Base-by-base conservation (phyloP, 441 rosid species). In the Euphorbia celastroides region DNA sequence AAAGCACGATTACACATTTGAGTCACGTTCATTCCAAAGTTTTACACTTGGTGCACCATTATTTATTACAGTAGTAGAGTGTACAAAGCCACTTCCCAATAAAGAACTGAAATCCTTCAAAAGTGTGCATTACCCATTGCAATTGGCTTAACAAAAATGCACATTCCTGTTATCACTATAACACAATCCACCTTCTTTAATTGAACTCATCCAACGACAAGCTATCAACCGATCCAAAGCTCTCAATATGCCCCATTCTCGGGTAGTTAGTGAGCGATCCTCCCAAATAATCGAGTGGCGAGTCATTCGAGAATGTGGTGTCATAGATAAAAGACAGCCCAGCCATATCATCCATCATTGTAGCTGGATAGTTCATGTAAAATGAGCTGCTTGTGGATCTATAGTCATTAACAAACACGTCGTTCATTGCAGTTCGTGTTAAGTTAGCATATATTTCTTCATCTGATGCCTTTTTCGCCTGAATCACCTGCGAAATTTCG, bases 281-380 rank as follows among this genome's bases (percentile, higher is more conserved):
- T 5, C 96, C 92, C 72, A 86, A 78, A 71, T 85, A 92, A 77
- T 94, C 99, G n/a, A 92, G 88, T 0, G 97, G 93, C 3, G 84
- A 83, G 73, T 87, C 93, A 31, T 87, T 77, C 2, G 92, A 78
- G 78, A 88, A 81, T 52, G 78, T 73, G 22, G 96, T 89, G 80
- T 94, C 99, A 22, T 94, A 94, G 73, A 94, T 75, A 32, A 86
- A 94, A 0, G 99, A 85, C 70, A 84, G 80, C 27, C 79, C 80
- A 2, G 76, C 31, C 56, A 51, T 51, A 9, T 80, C 81, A 14
- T 83, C 85, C 67, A 79, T 65, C 27, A 67, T 58, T 0, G 56
- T 20, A 0, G 16, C 25, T 1, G 91, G 96, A 72, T 85, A 80
- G 70, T 70, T 76, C 72, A 52, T 57, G 41, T 74, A 72, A 26